Evolutionary conservation across 78 protist genomes (phyloP).

Genomic region (Dictyostelium brefeldianum): DNA sequence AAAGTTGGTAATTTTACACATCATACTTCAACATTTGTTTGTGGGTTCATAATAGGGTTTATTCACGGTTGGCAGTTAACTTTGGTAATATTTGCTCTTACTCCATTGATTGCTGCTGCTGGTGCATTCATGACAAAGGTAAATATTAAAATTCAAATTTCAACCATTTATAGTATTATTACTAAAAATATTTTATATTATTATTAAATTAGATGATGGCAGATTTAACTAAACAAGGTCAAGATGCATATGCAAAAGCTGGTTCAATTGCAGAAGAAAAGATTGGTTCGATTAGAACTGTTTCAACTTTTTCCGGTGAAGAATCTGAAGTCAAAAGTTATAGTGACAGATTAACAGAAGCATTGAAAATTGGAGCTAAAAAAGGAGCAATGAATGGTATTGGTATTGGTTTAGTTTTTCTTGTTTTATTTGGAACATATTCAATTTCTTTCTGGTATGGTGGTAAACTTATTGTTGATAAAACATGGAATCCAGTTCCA

Average conservation of each 20-base stretch:
- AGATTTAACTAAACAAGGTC: constrained; percentile 61
- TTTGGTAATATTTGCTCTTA: constrained; percentile 63
- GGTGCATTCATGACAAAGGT: constrained; percentile 78
- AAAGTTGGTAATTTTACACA: constrained; percentile 78
- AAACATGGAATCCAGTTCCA: constrained; percentile 65
- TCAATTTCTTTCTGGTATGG: constrained; percentile 87
- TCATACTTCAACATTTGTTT: constrained; percentile 63
- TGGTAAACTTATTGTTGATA: constrained; percentile 58
- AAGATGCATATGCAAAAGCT: constrained; percentile 84
- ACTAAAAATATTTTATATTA: no score
- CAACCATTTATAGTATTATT: no score
- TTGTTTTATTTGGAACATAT: constrained; percentile 68
- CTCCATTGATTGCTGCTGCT: constrained; percentile 74
- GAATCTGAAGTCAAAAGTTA: constrained; percentile 12
- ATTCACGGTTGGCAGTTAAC: constrained; percentile 66
- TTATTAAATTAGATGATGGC: constrained; percentile 49
- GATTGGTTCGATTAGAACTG: constrained; percentile 86
- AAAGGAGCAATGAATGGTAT: constrained; percentile 73
- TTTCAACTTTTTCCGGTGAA: constrained; percentile 85
- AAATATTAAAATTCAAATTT: no score
- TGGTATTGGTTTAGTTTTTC: constrained; percentile 83
- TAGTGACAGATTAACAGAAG: constrained; percentile 30
- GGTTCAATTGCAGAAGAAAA: constrained; percentile 88
- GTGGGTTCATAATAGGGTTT: constrained; percentile 80
- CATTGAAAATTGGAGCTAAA: constrained; percentile 46